phyloP scores from a whole-genome alignment of 1,284 basidiomycete genomes.

The Takashimella tepidaria region DNA sequence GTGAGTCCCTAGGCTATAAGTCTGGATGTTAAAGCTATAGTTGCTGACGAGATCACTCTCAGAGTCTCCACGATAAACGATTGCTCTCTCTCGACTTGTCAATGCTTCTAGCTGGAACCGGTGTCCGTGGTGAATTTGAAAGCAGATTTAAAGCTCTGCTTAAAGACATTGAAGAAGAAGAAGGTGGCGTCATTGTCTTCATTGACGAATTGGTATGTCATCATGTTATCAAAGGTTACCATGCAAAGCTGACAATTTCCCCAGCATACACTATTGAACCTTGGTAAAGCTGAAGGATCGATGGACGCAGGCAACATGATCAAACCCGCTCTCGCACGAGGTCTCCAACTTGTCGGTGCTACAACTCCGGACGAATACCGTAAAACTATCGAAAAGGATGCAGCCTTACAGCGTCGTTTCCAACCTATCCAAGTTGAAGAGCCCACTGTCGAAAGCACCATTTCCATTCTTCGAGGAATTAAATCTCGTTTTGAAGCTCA shows the following conservation, averaged over 20 bases:
- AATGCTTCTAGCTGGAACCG: constrained; percentile 77
- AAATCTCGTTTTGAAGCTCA: constrained; percentile 80
- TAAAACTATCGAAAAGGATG: constrained; percentile 86
- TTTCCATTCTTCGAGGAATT: constrained; percentile 82
- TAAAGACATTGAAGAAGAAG: constrained; percentile 79
- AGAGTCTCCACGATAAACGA: constrained; percentile 76
- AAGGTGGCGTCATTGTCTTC: constrained; percentile 65
- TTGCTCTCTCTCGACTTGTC: constrained; percentile 77
- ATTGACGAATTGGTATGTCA: constrained; percentile 74
- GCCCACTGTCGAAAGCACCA: constrained; percentile 76
- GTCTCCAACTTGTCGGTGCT: constrained; percentile 78
- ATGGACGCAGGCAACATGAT: constrained; percentile 75
- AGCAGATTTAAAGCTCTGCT: constrained; percentile 84
- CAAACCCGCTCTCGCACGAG: constrained; percentile 65
- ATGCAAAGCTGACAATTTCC: too few relatives aligned
- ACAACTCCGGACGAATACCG: constrained; percentile 87
- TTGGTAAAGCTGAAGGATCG: constrained; percentile 86
- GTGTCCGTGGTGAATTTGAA: constrained; percentile 84
- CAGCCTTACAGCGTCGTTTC: constrained; percentile 83
- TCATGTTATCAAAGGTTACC: too few relatives aligned
- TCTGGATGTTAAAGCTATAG: too few relatives aligned
- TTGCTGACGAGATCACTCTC: constrained; percentile 55
- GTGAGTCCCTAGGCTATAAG: too few relatives aligned
- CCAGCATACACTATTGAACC: constrained; percentile 60
- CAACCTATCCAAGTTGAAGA: constrained; percentile 83